These are phyloP conservation scores for Schizothecium vesticola DNA, from an alignment of 495 filamentous ascomycete species.

Conservation along the genomic window DNA sequence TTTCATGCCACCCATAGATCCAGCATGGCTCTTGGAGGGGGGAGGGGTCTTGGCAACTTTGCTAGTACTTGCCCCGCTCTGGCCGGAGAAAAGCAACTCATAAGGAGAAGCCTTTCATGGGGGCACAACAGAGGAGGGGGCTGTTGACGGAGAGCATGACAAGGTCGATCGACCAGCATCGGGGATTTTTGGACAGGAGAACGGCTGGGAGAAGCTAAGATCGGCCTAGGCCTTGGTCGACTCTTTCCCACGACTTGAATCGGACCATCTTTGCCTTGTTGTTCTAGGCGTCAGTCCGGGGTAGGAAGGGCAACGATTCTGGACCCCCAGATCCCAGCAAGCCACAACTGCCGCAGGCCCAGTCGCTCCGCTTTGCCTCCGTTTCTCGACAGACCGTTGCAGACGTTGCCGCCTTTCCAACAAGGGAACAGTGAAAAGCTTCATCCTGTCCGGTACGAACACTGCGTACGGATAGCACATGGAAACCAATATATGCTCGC, in stretches of 20 bases:
- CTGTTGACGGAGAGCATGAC: background rate
- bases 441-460: too few species aligned
- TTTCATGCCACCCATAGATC: too few species aligned
- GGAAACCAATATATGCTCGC: too few species aligned
- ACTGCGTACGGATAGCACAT: too few species aligned
- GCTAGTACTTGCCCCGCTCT: too few species aligned
- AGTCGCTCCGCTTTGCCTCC: too few species aligned
- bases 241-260: conserved; percentile 11
- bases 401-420: background rate
- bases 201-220: background rate
- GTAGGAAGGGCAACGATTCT: conserved; percentile 1
- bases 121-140: too few species aligned
- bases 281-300: conserved; percentile 3
- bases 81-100: too few species aligned
- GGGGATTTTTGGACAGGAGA: background rate
- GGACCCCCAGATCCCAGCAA: background rate
- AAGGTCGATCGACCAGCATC: background rate
- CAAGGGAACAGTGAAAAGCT: too few species aligned
- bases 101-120: too few species aligned
- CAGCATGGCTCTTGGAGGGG: too few species aligned
- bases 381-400: background rate
- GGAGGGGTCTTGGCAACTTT: too few species aligned
- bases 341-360: background rate
- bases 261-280: conserved; percentile 17
- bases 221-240: background rate